Percentiles rank a stretch among this genome's conserved stretches.
Conservation (phyloP, 768 basidiomycete genomes). For the Tylopilus vinaceipallidus region DNA sequence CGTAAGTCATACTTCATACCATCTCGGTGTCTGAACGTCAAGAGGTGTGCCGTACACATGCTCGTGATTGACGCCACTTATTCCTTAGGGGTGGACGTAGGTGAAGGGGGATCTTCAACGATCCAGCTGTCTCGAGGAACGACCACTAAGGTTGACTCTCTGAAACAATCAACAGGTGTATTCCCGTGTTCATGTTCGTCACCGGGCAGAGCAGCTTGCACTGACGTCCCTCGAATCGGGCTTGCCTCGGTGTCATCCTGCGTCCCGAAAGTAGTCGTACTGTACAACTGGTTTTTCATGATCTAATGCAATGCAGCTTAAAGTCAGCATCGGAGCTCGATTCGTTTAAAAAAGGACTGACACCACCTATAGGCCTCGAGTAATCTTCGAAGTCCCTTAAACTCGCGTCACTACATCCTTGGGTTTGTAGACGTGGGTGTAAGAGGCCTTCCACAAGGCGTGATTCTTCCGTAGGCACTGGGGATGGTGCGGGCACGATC, state of each 20-base stretch:
- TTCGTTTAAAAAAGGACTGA: slow-evolving; percentile 8
- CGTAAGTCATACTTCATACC: not conserved
- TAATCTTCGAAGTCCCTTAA: slow-evolving; percentile 34
- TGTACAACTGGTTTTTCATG: slow-evolving; percentile 30
- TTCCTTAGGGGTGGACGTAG: not conserved
- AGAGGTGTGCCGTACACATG: not conserved
- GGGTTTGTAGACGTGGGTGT: slow-evolving; percentile 26
- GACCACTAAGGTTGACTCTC: not conserved
- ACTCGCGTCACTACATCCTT: slow-evolving; percentile 27
- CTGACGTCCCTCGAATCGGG: slow-evolving; percentile 2
- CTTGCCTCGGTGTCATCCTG: slow-evolving; percentile 21
- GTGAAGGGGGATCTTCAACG: not conserved
- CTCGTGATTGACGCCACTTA: not conserved
- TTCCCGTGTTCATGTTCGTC: slow-evolving; percentile 5
- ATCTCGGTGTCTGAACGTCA: slow-evolving; percentile 2
- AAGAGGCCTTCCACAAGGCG: slow-evolving; percentile 28
- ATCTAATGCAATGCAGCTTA: slow-evolving; percentile 12
- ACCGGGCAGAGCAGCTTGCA: not conserved
- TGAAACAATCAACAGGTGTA: slow-evolving; percentile 11
- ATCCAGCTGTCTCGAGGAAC: slow-evolving; percentile 12
- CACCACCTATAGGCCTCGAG: slow-evolving; percentile 33
- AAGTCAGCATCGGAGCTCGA: not conserved
- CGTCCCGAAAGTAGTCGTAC: slow-evolving; percentile 35
- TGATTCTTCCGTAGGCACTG: slow-evolving; percentile 27
- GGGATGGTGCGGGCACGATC: slow-evolving; percentile 16